Percentiles rank a stretch among this genome's conserved stretches.
Evolutionary conservation across 169 alveolate genomes (phyloP).

Genomic region (Miamiensis avidus): DNA sequence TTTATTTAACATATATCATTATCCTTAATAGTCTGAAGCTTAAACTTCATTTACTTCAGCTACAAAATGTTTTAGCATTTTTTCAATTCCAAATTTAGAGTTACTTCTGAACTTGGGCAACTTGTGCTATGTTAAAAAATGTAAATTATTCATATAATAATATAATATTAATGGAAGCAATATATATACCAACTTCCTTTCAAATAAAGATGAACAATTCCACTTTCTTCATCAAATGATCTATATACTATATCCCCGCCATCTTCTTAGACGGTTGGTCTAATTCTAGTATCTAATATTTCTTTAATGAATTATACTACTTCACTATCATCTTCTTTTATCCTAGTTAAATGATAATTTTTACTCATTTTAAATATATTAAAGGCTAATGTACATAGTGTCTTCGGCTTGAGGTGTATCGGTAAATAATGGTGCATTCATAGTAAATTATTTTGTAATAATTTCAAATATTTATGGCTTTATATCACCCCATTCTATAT

Average conservation of each 20-base stretch:
- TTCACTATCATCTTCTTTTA: slow-evolving; percentile 65
- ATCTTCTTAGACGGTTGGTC: slow-evolving; percentile 79
- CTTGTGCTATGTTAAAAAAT: slow-evolving; percentile 49
- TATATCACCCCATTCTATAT: slow-evolving; percentile 59
- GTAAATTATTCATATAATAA: background rate
- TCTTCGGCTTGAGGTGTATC: slow-evolving; percentile 61
- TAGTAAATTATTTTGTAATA: slow-evolving; percentile 59
- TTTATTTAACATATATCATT: background rate
- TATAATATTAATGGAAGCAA: background rate
- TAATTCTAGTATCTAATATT: slow-evolving; percentile 68
- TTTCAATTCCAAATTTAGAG: slow-evolving; percentile 83
- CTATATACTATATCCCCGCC: slow-evolving; percentile 87
- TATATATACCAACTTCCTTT: slow-evolving; percentile 73
- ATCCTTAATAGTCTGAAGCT: slow-evolving; percentile 53
- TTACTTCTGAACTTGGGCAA: slow-evolving; percentile 80
- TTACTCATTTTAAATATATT: no score
- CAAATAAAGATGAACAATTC: slow-evolving; percentile 72
- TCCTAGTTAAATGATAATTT: background rate
- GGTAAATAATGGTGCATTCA: slow-evolving; percentile 50
- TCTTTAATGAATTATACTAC: slow-evolving; percentile 73
- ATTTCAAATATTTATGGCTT: slow-evolving; percentile 65
- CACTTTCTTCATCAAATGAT: slow-evolving; percentile 77
- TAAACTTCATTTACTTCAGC: slow-evolving; percentile 72
- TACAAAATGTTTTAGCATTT: slow-evolving; percentile 80
- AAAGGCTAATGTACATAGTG: slow-evolving; percentile 24